Evolutionary conservation across 371 early-diverging fungal genomes (phyloP), one percentile per base, ranked within the genome.

Genomic region (Apophysomyces trapeziformis): DNA sequence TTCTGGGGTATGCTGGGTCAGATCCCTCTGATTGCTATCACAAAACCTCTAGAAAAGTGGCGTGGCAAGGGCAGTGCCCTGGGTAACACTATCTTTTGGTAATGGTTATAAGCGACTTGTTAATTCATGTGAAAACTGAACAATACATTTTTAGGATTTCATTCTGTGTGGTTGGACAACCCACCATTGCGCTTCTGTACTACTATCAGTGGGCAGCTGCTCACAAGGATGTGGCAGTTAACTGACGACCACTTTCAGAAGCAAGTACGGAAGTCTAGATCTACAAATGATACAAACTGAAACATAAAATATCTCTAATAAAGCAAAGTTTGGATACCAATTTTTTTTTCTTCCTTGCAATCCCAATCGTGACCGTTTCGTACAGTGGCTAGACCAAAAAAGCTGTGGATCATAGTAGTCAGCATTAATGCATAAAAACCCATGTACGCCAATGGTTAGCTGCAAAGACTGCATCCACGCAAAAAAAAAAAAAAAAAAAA

Each of bases 11-110:
- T 96, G 95, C 77, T 96, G 67, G 82, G 86, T 57, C 96, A 96
- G 75, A 88, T 96, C 11, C 96, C 96, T 7, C 67, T 96, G 64
- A 93, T 96, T 64, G 85, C 88, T 38, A 64, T 92, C 21, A 93
- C 95, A 0, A 75, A 68, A 44, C 75, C 76, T 11, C 67, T 90
- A 61, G 88, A 86, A 65, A 87, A 89, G 61, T 86, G 87, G 87
- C 84, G 89, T 57, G 91, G 93, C 7, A 86, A 88, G 60, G 90
- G 86, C 50, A 87, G 90, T 21, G 91, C 90, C n/a, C 72, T 93
- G n/a, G 96, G 96, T 32, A 96, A 96, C 60, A 88, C 89, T 13
- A 83, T 96, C 38, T 95, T 96, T 69, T 96, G 96, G 95, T 79
- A 64, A 73, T 69, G 70, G 54, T 32, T 11, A 62, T 13, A 4